Evolutionary conservation across 371 early-diverging fungal species (phyloP).

Genomic region (Blakeslea trispora): DNA sequence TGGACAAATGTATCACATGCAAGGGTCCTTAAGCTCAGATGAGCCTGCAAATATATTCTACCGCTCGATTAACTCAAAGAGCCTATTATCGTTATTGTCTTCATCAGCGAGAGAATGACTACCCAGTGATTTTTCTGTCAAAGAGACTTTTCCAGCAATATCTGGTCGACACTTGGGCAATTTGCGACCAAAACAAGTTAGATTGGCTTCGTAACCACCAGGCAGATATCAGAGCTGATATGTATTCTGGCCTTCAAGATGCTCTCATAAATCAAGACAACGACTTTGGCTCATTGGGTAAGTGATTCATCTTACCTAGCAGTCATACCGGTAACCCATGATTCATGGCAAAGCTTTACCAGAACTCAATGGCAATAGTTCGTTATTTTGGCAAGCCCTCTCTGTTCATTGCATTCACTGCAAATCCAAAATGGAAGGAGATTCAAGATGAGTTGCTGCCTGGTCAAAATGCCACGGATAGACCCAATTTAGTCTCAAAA

Average conservation of each 20-base stretch:
- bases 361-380: constrained; percentile 33
- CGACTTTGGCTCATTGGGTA: too few relatives aligned
- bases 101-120: not conserved
- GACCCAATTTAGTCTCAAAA: constrained; percentile 19
- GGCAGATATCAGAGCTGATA: not conserved
- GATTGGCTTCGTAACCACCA: constrained; percentile 5
- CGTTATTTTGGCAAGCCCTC: constrained; percentile 26
- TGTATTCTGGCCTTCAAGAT: not conserved
- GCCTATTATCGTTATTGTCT: not conserved
- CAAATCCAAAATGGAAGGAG: constrained; percentile 35
- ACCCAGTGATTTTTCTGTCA: not conserved
- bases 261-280: too few relatives aligned
- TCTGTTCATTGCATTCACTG: constrained; percentile 41
- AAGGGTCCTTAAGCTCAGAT: constrained; percentile 9
- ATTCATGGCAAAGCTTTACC: constrained; percentile 20
- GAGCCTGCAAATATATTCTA: not conserved
- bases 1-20: constrained; percentile 6
- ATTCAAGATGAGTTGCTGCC: constrained; percentile 18
- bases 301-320: too few relatives aligned
- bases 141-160: constrained; percentile 8
- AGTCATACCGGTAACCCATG: not conserved
- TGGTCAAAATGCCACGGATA: constrained; percentile 16
- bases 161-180: constrained; percentile 1
- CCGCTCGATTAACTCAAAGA: not conserved
- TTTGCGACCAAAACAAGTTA: constrained; percentile 11